Base-by-base conservation (phyloP, 2,329 filamentous ascomycete genomes). In the Pseudocercospora fijiensis region DNA sequence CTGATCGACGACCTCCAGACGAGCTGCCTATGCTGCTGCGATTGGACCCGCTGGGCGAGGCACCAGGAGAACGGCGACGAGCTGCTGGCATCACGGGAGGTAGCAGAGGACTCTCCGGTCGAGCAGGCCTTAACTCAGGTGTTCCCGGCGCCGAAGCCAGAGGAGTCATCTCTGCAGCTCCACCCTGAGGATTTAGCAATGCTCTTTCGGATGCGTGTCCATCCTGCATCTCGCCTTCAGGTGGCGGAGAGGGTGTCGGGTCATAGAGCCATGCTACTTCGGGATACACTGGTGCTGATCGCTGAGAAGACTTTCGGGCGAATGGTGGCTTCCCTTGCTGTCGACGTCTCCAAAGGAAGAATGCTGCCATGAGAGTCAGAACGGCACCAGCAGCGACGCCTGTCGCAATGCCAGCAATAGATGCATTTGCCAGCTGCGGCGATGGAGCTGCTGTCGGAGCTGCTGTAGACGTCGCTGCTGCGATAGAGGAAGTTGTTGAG, bases 191-290 rank as follows among this genome's bases (percentile, higher is more conserved):
- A 6, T 58, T 60, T 3, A 65, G 45, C 33, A 57, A 61, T 33
- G 43, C 41, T 20, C 53, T 56, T 56, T 30, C 58, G 22, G 58
- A 56, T 28, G 57, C 62, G 24, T 62, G 52, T 58, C 33, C 18
- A 5, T 47, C 53, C 10, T 56, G 53, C 18, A 18, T 18, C n/a
- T 33, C 53, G n/a, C 53, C 53, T 20, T 59, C 53, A n/a, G 62
- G 52, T 7, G 66, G 67, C 4, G 68, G 69, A n/a, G 68, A 65
- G 13, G 65, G 63, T 4, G 65, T 28, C 16, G 69, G 68, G 26
- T 71, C 69, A 62, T 71, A 71, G 4, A 71, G 63, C 67, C 67
- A 71, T 22, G 69, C 69, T 57, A 67, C 61, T 59, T 71, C 65
- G 1, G 69, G 69, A 27, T 71, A 71, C 28, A 58, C 59, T 37